phyloP scores from a whole-genome alignment of 2,329 filamentous ascomycete genomes.

The Calonectria naviculata region DNA sequence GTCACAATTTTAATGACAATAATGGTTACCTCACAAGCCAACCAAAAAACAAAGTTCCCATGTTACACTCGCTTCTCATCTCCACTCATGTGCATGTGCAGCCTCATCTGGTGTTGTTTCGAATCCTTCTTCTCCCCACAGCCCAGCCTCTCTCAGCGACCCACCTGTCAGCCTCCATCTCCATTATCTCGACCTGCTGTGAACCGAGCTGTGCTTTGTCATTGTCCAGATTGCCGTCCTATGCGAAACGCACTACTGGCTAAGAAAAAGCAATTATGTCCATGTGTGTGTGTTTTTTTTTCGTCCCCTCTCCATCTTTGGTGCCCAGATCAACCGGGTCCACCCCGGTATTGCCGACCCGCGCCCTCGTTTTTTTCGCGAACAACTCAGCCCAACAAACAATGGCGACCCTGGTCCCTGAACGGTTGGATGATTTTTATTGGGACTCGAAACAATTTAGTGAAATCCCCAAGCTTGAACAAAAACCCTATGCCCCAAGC shows the following conservation, averaged over 20 bases:
- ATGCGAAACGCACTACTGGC: not conserved
- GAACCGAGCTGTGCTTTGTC: not conserved
- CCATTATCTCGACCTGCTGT: not conserved
- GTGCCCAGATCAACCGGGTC: constrained; percentile 2
- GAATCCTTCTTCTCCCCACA: constrained; percentile 4
- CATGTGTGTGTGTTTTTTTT: not conserved
- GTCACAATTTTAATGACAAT: constrained; percentile 9
- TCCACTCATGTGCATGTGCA: constrained; percentile 1
- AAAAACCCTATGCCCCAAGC: not conserved
- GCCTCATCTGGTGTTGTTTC: constrained; percentile 8
- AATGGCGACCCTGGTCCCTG: not conserved
- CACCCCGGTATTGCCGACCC: constrained; percentile 7
- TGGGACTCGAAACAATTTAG: not conserved
- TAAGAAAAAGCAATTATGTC: not conserved
- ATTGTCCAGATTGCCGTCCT: not conserved
- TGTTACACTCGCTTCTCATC: not conserved
- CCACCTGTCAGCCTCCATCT: not conserved
- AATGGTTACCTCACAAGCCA: not conserved
- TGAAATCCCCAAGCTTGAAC: not conserved
- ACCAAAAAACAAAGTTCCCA: constrained; percentile 16
- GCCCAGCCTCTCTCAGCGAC: not conserved
- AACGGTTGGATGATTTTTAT: not conserved
- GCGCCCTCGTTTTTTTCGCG: not conserved
- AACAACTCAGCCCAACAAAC: constrained; percentile 12
- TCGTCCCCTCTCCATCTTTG: not conserved